Evolutionary conservation across 2,329 filamentous ascomycete species (phyloP), one percentile per base, ranked within the genome.

Genomic region (Sclerotinia trifoliorum): DNA sequence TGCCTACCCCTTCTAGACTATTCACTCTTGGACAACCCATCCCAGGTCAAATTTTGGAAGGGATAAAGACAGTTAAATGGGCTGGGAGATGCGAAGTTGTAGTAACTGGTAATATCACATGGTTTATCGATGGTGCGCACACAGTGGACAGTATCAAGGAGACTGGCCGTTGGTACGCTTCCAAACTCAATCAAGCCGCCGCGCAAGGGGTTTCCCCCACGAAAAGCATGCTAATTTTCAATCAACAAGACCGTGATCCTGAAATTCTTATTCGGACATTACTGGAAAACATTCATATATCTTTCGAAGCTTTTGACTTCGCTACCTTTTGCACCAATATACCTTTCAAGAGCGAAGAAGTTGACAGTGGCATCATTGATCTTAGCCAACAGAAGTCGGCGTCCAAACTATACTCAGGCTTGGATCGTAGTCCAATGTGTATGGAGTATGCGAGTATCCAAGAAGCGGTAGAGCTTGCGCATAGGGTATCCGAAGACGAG

Each of bases 121-220:
- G 94, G 93, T 89, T 93, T 75, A 86, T 99, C n/a, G 95, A 99
- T 76, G 94, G 94, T 11, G 95, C 93, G 1, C 95, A 99, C 79
- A 98, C 94, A 0, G 82, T 90, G 2, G 94, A 98, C 76, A 97
- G 93, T 77, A 89, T 99, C 66, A 86, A 90, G 73, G 86, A 91
- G 72, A 91, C 92, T 3, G 90, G 89, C 0, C 84, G 85, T 68
- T 97, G 94, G 94, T 98, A 96, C 75, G 86, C 86, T 2, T 77
- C 77, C 15, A 82, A 84, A 73, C 42, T 69, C 13, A 24, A 32
- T 0, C 49, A 69, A 13, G 70, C 71, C 42, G 35, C n/a, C 17
- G 17, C 39, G 5, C 56, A 63, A 3, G 24, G 26, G 1, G 55
- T 52, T 3, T 63, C 65, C 13, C 71, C 72, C 26, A 65, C 73